A percentile compares a stretch with the other conserved stretches of the same genome.
These are phyloP conservation scores for Solanum paucissectum DNA, from an alignment of 257 asterid species.

Conservation along the genomic window DNA sequence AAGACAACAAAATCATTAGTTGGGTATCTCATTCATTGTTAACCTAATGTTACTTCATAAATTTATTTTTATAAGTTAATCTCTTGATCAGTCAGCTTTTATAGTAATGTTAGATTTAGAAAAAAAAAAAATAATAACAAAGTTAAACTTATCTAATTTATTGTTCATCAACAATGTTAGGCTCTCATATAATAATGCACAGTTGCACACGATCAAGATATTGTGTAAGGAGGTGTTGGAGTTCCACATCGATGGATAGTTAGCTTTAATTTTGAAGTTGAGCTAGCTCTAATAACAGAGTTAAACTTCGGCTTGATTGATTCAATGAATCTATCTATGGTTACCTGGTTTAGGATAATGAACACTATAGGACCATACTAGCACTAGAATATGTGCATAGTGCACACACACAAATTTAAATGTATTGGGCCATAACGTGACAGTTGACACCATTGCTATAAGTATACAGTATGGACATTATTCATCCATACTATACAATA, in stretches of 20 bases:
- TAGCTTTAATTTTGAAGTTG: no score
- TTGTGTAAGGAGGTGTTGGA: background rate
- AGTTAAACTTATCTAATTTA: background rate
- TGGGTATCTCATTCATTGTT: background rate
- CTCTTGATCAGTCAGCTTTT: no score
- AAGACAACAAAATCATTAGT: no score
- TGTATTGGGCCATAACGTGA: background rate
- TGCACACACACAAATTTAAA: background rate
- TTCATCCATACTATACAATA: background rate
- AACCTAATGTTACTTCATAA: no score
- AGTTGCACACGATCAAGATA: background rate
- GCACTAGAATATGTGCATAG: background rate
- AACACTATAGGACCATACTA: background rate
- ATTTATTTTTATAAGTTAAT: no score
- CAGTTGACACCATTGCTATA: background rate
- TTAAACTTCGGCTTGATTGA: background rate
- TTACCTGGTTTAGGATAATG: background rate
- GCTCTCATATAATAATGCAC: background rate
- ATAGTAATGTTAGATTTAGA: no score
- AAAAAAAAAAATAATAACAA: no score
- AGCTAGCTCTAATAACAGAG: rapidly evolving
- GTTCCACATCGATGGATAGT: no score
- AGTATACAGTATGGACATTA: background rate
- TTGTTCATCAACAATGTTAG: background rate
- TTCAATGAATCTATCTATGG: background rate